Conservation (phyloP, 495 filamentous ascomycete species). For the Neurospora tetrasperma region DNA sequence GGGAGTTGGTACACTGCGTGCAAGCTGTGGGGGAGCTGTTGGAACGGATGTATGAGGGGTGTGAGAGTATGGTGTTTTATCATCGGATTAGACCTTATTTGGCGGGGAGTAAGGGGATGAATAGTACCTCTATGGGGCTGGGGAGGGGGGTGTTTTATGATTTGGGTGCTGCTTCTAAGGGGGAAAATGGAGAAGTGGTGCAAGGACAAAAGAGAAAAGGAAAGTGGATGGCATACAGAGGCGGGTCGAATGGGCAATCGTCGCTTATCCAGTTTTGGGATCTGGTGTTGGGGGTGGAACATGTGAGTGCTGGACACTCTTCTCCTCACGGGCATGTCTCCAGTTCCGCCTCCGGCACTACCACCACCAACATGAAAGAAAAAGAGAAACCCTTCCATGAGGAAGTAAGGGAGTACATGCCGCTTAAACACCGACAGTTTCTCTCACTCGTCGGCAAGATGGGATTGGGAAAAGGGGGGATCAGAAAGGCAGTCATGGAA, state of each 20-base stretch:
- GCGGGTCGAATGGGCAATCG: constrained; percentile 92
- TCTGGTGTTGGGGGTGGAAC: constrained; percentile 79
- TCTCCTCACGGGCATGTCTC: background rate
- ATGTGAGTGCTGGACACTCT: constrained; percentile 22
- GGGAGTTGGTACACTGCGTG: constrained; percentile 56
- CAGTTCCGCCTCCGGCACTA: too few species aligned
- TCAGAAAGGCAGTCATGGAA: constrained; percentile 7
- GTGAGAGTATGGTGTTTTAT: constrained; percentile 90
- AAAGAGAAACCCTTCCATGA: constrained; percentile 82
- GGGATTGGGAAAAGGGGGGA: constrained; percentile 5
- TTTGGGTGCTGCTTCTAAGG: too few species aligned
- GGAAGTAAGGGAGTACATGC: constrained; percentile 92
- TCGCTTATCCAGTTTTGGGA: constrained; percentile 94
- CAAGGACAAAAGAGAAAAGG: constrained; percentile 26
- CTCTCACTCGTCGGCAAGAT: constrained; percentile 64
- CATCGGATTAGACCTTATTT: constrained; percentile 88
- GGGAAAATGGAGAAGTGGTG: too few species aligned
- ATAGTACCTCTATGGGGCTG: constrained; percentile 77
- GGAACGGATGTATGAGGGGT: constrained; percentile 80
- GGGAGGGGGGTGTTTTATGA: constrained; percentile 84
- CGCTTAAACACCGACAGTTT: constrained; percentile 71
- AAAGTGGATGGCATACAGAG: constrained; percentile 67
- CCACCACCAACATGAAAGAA: constrained; percentile 21
- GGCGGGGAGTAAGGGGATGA: constrained; percentile 95
- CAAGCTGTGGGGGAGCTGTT: constrained; percentile 59